Percentiles rank a stretch among this genome's conserved stretches.
These are phyloP conservation scores for Phytophthora ramorum DNA, from an alignment of 352 stramenopile species.

Conservation along the genomic window DNA sequence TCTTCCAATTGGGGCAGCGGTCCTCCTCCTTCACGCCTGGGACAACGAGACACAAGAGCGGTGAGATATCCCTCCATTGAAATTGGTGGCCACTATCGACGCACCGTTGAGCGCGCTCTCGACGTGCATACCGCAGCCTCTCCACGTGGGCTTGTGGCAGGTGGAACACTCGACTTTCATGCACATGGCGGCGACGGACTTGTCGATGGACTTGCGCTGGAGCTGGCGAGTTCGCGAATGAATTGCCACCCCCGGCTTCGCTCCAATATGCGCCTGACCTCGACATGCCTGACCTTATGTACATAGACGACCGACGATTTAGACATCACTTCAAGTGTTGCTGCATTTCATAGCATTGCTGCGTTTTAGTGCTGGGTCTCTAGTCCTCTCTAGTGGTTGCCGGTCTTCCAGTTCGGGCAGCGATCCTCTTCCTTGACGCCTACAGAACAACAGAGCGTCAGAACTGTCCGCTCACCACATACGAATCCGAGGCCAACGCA, in stretches of 20 bases:
- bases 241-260: constrained; percentile 5
- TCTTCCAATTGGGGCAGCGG: constrained; percentile 63
- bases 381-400: constrained; percentile 38
- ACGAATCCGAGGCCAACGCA: constrained; percentile 2
- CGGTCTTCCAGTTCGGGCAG: constrained; percentile 51
- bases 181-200: constrained; percentile 44
- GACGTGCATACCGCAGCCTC: constrained; percentile 66
- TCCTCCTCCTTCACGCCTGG: constrained; percentile 50
- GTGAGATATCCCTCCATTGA: background rate
- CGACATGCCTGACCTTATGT: constrained; percentile 3
- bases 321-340: too few relatives aligned
- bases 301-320: background rate
- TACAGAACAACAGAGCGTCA: constrained; percentile 6
- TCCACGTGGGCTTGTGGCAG: constrained; percentile 71
- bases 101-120: constrained; percentile 54
- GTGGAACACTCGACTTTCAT: constrained; percentile 65
- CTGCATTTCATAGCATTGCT: background rate
- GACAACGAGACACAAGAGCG: background rate
- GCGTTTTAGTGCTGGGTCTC: background rate
- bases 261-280: constrained; percentile 10
- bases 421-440: constrained; percentile 46
- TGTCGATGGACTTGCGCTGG: background rate
- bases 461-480: background rate
- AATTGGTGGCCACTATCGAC: background rate
- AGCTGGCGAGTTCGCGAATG: constrained; percentile 28